phyloP scores from a whole-genome alignment of 345 rosid genomes.

The Pugionium dolabratum region DNA sequence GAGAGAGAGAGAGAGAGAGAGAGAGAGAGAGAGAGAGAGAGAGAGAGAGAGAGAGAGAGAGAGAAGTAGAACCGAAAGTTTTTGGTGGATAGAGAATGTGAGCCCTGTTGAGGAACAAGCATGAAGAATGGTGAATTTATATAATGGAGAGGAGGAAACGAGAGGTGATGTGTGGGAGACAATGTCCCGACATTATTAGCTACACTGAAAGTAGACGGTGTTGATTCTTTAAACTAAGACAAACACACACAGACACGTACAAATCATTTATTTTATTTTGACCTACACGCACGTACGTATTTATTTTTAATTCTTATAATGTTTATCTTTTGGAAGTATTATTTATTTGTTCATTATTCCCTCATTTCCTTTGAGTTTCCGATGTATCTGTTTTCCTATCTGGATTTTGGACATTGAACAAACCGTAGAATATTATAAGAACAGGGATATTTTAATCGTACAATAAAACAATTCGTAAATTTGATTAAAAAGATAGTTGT shows the following conservation, averaged over 20 bases:
- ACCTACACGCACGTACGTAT: slow-evolving; percentile 32
- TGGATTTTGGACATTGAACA: slow-evolving; percentile 29
- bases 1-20: too few species aligned
- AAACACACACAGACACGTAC: slow-evolving; percentile 23
- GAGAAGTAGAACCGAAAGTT: neutral
- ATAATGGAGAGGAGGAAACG: slow-evolving; percentile 12
- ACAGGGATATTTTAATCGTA: neutral
- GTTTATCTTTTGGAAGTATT: slow-evolving; percentile 23
- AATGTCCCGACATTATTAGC: slow-evolving; percentile 34
- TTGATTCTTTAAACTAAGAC: slow-evolving; percentile 41
- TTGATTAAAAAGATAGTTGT: neutral
- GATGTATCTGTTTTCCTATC: slow-evolving; percentile 31
- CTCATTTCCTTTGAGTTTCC: slow-evolving; percentile 38
- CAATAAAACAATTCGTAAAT: neutral
- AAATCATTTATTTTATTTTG: slow-evolving; percentile 19
- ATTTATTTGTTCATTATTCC: neutral
- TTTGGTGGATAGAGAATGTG: slow-evolving; percentile 30
- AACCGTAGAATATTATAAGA: slow-evolving; percentile 1
- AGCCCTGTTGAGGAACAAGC: slow-evolving; percentile 40
- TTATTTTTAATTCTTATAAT: slow-evolving; percentile 11
- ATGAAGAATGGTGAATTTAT: slow-evolving; percentile 16
- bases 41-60: slow-evolving; percentile 4
- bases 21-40: neutral
- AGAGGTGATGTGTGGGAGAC: slow-evolving; percentile 21
- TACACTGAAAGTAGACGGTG: slow-evolving; percentile 42